Conservation (phyloP, 345 rosid species). For the Linum usitatissimum region DNA sequence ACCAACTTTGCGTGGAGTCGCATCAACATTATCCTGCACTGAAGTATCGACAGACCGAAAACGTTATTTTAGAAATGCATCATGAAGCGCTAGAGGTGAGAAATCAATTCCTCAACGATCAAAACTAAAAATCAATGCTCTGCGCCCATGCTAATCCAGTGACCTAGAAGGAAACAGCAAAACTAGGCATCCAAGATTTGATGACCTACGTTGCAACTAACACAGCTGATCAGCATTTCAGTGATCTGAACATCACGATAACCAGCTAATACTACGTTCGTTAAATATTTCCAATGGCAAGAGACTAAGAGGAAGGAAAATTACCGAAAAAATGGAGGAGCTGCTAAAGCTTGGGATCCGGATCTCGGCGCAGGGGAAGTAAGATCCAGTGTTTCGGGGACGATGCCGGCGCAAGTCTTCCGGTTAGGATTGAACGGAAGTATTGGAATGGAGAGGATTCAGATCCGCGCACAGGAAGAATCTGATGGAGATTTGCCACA, state of each 20-base stretch:
- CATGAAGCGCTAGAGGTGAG: background rate
- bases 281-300: background rate
- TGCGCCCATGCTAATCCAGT: background rate
- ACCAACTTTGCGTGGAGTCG: background rate
- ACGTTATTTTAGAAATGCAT: background rate
- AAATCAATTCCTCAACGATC: background rate
- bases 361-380: background rate
- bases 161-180: background rate
- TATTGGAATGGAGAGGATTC: background rate
- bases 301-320: background rate
- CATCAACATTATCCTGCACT: background rate
- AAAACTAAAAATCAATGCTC: background rate
- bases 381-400: background rate
- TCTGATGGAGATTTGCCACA: background rate
- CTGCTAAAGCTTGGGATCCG: background rate
- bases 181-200: background rate
- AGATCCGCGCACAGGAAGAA: background rate
- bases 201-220: background rate
- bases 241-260: background rate
- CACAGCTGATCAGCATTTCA: background rate
- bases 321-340: background rate
- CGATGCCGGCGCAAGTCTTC: background rate
- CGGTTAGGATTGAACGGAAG: background rate
- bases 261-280: background rate
- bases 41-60: background rate